These are phyloP conservation scores for Leishmania lainsoni DNA, from an alignment of 208 protist species.

Conservation along the genomic window DNA sequence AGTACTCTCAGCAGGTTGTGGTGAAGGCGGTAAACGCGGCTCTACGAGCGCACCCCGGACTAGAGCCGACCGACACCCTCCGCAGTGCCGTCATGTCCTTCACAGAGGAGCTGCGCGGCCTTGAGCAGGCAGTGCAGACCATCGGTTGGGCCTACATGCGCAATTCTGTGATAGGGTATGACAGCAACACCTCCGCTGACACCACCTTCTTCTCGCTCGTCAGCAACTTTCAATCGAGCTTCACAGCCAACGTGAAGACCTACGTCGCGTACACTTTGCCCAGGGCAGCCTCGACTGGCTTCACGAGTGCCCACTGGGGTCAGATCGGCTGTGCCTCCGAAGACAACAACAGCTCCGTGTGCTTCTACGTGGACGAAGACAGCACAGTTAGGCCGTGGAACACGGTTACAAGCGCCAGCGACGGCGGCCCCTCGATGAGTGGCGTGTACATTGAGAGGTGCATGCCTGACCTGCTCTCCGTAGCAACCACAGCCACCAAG, in stretches of 20 bases:
- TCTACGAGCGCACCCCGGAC: slow-evolving; percentile 45
- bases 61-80: slow-evolving; percentile 50
- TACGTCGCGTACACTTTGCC: slow-evolving; percentile 43
- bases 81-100: slow-evolving; percentile 50
- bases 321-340: slow-evolving; percentile 37
- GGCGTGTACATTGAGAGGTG: slow-evolving; percentile 27
- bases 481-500: slow-evolving; percentile 21
- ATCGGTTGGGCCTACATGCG: slow-evolving; percentile 39
- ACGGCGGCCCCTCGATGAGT: slow-evolving; percentile 10
- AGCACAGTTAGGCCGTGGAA: slow-evolving; percentile 18
- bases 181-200: slow-evolving; percentile 20
- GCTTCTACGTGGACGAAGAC: slow-evolving; percentile 25
- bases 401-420: slow-evolving; percentile 9
- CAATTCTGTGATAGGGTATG: slow-evolving; percentile 34
- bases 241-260: slow-evolving; percentile 39
- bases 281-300: neutral
- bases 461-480: slow-evolving; percentile 26
- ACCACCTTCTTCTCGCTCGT: slow-evolving; percentile 38
- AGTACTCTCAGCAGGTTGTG: slow-evolving; percentile 59
- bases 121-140: slow-evolving; percentile 37
- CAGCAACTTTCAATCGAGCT: slow-evolving; percentile 34
- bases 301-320: slow-evolving; percentile 35
- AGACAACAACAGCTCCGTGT: slow-evolving; percentile 16
- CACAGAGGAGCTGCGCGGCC: slow-evolving; percentile 39
- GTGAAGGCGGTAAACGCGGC: slow-evolving; percentile 45